A percentile compares a stretch with the other conserved stretches of the same genome.
These are phyloP conservation scores for Leccinum aurantiacum DNA, from an alignment of 768 basidiomycete species.

Conservation along the genomic window DNA sequence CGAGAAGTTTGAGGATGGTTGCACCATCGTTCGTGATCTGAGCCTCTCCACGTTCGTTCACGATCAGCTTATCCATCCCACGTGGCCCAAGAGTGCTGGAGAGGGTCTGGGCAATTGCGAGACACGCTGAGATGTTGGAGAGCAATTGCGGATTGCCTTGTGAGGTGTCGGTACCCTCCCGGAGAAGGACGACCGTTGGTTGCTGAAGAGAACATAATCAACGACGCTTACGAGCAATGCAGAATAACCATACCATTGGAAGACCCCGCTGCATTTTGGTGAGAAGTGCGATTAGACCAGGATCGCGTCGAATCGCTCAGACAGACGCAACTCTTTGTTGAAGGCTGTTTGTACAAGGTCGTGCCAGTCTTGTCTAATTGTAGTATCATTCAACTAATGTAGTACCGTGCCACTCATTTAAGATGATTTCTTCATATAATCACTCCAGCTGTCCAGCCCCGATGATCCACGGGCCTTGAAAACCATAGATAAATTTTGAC, in stretches of 20 bases:
- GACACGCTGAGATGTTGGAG: constrained; percentile 95
- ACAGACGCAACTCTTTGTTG: constrained; percentile 12
- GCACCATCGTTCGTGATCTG: constrained; percentile 99
- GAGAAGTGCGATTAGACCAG: constrained; percentile 10
- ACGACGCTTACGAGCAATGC: constrained; percentile 2
- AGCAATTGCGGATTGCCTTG: constrained; percentile 91
- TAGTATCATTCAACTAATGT: too few relatives aligned
- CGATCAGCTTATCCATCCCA: constrained; percentile 99
- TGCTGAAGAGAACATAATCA: constrained; percentile 53
- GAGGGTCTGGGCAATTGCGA: constrained; percentile 89
- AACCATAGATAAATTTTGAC: too few relatives aligned
- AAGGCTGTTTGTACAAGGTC: constrained; percentile 19
- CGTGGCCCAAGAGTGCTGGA: constrained; percentile 95
- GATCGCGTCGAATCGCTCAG: constrained; percentile 6
- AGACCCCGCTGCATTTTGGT: constrained; percentile 81
- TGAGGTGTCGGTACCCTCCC: constrained; percentile 94
- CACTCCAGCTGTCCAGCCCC: too few relatives aligned
- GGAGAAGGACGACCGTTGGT: constrained; percentile 95
- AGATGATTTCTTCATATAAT: too few relatives aligned
- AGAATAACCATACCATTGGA: constrained; percentile 58
- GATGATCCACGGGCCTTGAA: too few relatives aligned
- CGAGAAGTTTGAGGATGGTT: constrained; percentile 94
- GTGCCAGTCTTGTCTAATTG: too few relatives aligned
- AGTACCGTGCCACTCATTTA: too few relatives aligned
- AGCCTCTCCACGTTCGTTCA: constrained; percentile 89